phyloP scores from a whole-genome alignment of 495 filamentous ascomycete genomes.

The Cercophora scortea region DNA sequence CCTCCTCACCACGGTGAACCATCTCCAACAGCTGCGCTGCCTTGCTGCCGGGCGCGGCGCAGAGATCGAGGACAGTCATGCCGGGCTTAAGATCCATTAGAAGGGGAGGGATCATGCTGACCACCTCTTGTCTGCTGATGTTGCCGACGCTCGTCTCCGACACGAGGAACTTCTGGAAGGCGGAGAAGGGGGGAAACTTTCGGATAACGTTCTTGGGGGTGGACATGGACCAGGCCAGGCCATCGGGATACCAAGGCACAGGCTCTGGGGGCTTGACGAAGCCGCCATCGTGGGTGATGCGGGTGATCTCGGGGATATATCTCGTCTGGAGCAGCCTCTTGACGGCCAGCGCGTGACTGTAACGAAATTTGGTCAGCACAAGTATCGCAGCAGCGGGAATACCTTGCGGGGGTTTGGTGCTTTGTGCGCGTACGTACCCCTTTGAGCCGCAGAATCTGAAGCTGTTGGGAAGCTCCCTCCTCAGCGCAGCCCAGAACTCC shows the following conservation, averaged over 20 bases:
- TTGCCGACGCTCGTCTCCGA: constrained; percentile 95
- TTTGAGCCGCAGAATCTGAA: constrained; percentile 94
- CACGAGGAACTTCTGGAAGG: constrained; percentile 97
- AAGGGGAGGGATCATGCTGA: constrained; percentile 97
- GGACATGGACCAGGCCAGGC: constrained; percentile 92
- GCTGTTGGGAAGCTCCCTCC: constrained; percentile 82
- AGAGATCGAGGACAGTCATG: constrained; percentile 90
- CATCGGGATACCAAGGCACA: constrained; percentile 86
- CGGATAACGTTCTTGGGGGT: constrained; percentile 90
- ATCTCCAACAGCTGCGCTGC: constrained; percentile 91
- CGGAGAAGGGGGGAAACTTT: constrained; percentile 82
- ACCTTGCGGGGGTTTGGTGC: too few species aligned
- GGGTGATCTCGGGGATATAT: constrained; percentile 81
- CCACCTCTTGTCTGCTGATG: constrained; percentile 91
- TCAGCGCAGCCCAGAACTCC: constrained; percentile 74
- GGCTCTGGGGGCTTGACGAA: constrained; percentile 70
- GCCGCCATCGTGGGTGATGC: constrained; percentile 70
- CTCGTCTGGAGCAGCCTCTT: constrained; percentile 75
- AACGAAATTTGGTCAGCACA: constrained; percentile 17
- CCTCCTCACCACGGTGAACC: constrained; percentile 86
- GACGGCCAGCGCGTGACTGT: constrained; percentile 74
- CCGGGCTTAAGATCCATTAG: constrained; percentile 84
- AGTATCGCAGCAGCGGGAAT: background rate
- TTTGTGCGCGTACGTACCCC: constrained; percentile 40
- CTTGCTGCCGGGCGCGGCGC: constrained; percentile 94